Conservation (phyloP, 2,329 filamentous ascomycete genomes). For the Zymoseptoria crescenta region DNA sequence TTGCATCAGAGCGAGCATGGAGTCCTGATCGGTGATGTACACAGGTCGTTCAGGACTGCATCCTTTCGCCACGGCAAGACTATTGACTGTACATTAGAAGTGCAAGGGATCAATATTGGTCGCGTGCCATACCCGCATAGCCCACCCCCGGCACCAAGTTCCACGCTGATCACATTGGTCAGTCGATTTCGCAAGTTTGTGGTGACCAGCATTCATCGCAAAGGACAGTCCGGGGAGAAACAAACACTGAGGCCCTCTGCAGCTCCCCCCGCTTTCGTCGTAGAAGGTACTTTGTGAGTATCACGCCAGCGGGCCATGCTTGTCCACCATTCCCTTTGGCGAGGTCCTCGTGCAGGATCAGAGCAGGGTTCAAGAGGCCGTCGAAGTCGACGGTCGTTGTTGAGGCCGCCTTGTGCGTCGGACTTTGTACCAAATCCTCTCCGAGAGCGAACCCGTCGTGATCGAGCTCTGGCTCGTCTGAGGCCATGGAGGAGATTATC, state of each 20-base stretch:
- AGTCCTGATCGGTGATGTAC: slow-evolving; percentile 76
- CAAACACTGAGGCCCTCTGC: slow-evolving; percentile 63
- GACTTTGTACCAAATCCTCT: slow-evolving; percentile 49
- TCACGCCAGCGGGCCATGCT: slow-evolving; percentile 89
- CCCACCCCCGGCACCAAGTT: slow-evolving; percentile 86
- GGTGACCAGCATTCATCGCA: neutral
- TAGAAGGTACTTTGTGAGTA: slow-evolving; percentile 78
- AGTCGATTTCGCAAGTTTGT: neutral
- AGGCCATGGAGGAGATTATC: neutral
- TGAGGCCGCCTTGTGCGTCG: slow-evolving; percentile 44
- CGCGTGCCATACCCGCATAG: slow-evolving; percentile 54
- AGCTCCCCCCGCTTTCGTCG: slow-evolving; percentile 60
- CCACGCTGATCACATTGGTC: slow-evolving; percentile 52
- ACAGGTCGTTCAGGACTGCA: slow-evolving; percentile 51
- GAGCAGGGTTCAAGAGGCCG: slow-evolving; percentile 59
- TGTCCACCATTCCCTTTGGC: slow-evolving; percentile 84
- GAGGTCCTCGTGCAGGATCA: slow-evolving; percentile 78
- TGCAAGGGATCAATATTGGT: slow-evolving; percentile 7
- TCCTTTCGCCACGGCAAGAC: slow-evolving; percentile 51
- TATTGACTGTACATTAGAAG: slow-evolving; percentile 14
- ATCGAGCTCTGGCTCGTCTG: slow-evolving; percentile 4
- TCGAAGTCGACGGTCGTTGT: slow-evolving; percentile 58
- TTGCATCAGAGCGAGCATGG: slow-evolving; percentile 80
- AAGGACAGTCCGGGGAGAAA: slow-evolving; percentile 12
- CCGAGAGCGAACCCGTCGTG: slow-evolving; percentile 35